Base-by-base conservation (phyloP, 1,284 basidiomycete species). In the Rhizoctonia solani region DNA sequence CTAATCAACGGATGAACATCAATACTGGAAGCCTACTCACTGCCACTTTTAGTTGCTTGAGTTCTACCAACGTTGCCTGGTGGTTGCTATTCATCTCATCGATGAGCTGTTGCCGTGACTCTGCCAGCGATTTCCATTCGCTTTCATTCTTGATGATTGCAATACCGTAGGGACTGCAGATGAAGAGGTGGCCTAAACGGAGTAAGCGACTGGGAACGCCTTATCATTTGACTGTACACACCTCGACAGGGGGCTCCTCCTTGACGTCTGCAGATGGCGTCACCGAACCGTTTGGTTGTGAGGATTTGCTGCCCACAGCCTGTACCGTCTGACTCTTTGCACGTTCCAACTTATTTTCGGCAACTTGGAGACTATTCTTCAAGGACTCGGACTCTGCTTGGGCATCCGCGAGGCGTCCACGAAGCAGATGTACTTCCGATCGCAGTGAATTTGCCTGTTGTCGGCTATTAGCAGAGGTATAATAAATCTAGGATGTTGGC, bases 281-380 rank as follows among this genome's bases (percentile, higher is more conserved):
- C 13, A 29, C 52, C 44, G 39, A 30, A 8, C 58, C 58, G 19
- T 61, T 61, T 46, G 34, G 29, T 39, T 49, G 25, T 13, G 19
- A 19, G 34, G 39, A 21, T 59, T 68, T 71, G 30, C 54, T 59
- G 44, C 66, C 70, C 29, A 69, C 32, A 4, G 80, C 77, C 52
- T 77, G 76, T 4, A 89, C 82, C 1, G 85, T 83, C 68, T 81
- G 81, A 75, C 90, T 93, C 72, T 82, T 83, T 56, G 87, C 74
- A 42, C 90, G 83, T 73, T 94, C 92, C 52, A 87, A 75, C n/a
- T 86, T 85, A 71, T 83, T 88, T 77, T 93, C 87, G 0, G 87
- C 84, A 4, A 79, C 78, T 4, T 83, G 74, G 27, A 94, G 83
- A 47, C 87, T 83, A 39, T 82, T 80, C 63, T 83, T 81, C 68